phyloP scores from a whole-genome alignment of 2,329 filamentous ascomycete genomes.

The Eurotiales sp. region DNA sequence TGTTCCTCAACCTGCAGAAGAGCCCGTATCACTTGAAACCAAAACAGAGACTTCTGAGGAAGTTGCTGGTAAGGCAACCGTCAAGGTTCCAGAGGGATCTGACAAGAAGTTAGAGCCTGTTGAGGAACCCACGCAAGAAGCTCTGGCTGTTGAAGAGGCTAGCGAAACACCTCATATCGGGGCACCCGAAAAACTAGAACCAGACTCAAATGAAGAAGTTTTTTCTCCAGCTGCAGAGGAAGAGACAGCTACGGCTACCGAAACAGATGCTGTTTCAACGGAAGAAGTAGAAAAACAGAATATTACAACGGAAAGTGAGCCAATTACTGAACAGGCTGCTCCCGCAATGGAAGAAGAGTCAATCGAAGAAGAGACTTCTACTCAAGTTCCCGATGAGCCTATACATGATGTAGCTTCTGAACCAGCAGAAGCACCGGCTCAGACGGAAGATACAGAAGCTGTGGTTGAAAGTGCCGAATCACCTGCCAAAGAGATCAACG shows the following conservation, averaged over 20 bases:
- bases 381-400: not conserved
- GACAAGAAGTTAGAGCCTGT: not conserved
- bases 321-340: not conserved
- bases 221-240: not conserved
- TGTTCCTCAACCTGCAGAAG: not conserved
- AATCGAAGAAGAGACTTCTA: not conserved
- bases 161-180: not conserved
- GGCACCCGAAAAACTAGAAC: not conserved
- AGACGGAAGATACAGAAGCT: not conserved
- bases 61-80: slow-evolving; percentile 5
- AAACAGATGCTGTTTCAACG: not conserved
- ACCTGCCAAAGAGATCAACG: not conserved
- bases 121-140: not conserved
- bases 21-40: slow-evolving; percentile 10
- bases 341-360: not conserved
- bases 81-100: not conserved
- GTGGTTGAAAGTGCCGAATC: not conserved
- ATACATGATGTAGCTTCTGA: not conserved
- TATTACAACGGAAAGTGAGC: not conserved
- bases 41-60: slow-evolving; percentile 8
- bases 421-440: not conserved
- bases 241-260: not conserved
- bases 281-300: not conserved
- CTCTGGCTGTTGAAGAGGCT: slow-evolving; percentile 6
- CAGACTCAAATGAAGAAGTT: not conserved